Percentiles rank a stretch among this genome's conserved stretches.
Conservation (phyloP, 1,284 basidiomycete genomes). For the Clitocybe nebularis region DNA sequence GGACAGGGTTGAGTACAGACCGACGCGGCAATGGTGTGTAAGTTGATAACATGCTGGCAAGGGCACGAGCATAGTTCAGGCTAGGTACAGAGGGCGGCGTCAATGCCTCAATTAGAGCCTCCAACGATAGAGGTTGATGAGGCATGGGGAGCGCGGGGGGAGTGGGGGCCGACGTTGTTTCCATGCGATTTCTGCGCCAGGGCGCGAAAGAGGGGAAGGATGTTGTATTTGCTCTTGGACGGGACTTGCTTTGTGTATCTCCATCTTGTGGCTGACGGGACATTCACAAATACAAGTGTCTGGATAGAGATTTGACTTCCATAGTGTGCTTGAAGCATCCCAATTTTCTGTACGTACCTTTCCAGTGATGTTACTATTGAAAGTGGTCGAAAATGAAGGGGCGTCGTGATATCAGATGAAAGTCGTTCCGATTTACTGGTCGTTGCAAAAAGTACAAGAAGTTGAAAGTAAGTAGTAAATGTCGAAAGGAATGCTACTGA, state of each 20-base stretch:
- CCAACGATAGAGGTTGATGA: slow-evolving; percentile 32
- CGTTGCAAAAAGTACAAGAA: not conserved
- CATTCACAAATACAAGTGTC: slow-evolving; percentile 23
- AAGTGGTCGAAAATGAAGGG: not conserved
- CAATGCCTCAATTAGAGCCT: slow-evolving; percentile 47
- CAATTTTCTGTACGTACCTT: slow-evolving; percentile 6
- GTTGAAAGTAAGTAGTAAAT: not conserved
- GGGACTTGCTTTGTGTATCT: slow-evolving; percentile 24
- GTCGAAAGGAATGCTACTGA: slow-evolving; percentile 4
- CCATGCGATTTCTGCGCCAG: slow-evolving; percentile 28
- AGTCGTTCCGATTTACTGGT: not conserved
- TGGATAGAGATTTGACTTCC: slow-evolving; percentile 2
- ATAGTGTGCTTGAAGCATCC: not conserved
- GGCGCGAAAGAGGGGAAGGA: slow-evolving; percentile 28
- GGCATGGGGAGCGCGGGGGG: slow-evolving; percentile 14
- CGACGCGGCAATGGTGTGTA: slow-evolving; percentile 48
- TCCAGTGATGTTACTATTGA: slow-evolving; percentile 1
- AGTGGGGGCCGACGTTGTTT: slow-evolving; percentile 14
- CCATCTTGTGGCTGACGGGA: slow-evolving; percentile 28
- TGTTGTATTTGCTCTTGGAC: slow-evolving; percentile 32
- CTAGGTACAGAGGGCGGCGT: slow-evolving; percentile 57
- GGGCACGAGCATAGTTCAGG: slow-evolving; percentile 43
- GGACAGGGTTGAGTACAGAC: slow-evolving; percentile 48
- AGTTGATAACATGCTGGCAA: slow-evolving; percentile 37
- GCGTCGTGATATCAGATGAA: not conserved